phyloP scores from a whole-genome alignment of 2,329 filamentous ascomycete species.

The Rhynchosporium secalis region DNA sequence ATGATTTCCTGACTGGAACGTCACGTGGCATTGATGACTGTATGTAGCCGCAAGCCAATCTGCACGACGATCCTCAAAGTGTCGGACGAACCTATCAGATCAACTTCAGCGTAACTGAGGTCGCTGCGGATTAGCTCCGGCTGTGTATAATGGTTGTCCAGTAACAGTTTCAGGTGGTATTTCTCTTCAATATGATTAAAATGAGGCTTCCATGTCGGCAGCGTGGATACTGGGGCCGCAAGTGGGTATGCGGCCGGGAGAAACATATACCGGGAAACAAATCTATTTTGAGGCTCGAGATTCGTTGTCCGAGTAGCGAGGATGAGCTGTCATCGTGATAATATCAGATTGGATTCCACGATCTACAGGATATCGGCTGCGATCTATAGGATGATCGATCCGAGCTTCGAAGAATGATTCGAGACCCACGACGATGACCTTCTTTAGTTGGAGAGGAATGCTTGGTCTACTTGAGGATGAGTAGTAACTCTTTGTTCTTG shows the following conservation, averaged over 20 bases:
- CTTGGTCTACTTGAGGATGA: neutral
- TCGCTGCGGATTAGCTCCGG: neutral
- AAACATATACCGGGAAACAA: slow-evolving; percentile 7
- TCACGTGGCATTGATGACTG: slow-evolving; percentile 4
- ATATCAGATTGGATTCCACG: neutral
- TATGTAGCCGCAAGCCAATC: slow-evolving; percentile 3
- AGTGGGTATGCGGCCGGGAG: neutral
- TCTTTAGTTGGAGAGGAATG: neutral
- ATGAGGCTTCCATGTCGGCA: neutral
- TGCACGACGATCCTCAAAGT: neutral
- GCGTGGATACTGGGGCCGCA: neutral
- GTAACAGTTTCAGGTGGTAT: neutral
- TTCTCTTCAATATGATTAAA: neutral
- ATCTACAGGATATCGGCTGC: neutral
- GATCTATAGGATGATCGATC: too few relatives aligned
- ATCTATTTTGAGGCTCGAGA: slow-evolving; percentile 7
- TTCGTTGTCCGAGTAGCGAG: neutral
- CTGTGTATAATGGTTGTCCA: neutral
- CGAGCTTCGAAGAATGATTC: neutral
- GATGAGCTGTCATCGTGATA: slow-evolving; percentile 4
- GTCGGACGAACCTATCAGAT: neutral
- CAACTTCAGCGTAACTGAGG: neutral
- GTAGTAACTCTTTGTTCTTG: neutral
- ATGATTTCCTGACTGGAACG: neutral
- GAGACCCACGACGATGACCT: neutral